Base-by-base conservation (phyloP, 176 grass and related monocot species). In the Aegilops umbellulata region DNA sequence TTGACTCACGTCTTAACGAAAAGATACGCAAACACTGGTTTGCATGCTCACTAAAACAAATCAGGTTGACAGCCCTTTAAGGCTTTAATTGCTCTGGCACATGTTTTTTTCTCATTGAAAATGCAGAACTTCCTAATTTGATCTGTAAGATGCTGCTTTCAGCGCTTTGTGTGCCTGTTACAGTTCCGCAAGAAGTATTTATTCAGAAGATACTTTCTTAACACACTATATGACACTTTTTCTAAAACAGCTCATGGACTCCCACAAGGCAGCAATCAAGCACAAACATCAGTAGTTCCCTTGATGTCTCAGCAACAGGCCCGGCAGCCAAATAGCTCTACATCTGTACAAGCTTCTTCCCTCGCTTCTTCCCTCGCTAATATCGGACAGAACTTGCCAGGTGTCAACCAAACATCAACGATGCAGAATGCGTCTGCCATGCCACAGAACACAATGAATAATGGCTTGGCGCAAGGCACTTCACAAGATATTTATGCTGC, bases 401-500 rank as follows among this genome's bases (percentile, higher is more conserved):
- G 79, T 86, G 86, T 91, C 20, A 61, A 85, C 81, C 93, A 92
- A 62, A 60, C 90, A 84, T 86, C 93, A 31, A 88, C 74, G 47
- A 47, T 92, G 53, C 93, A 90, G 86, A 95, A 92, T 76, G 84
- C 89, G 66, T 14, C 88, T 82, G 81, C 51, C 74, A 80, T 95
- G 72, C 36, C 71, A 7, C 90, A 95, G 60, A 95, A 83, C 66
- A 67, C 81, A 82, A 83, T 86, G 81, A 93, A 64, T 74, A 93
- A 89, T 84, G 82, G 88, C 27, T 74, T 92, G 64, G 74, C 72
- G 36, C 93, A 90, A 82, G 74, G 78, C 35, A 64, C 72, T 83
- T 61, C 88, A 76, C 79, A 90, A 76, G 90, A 95, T 85, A 91
- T 95, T 47, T 95, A 95, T 91, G 70, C 90, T 79, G 80, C 90